These are phyloP conservation scores for Gossypium longicalyx DNA, from an alignment of 345 rosid genomes.

Conservation along the genomic window DNA sequence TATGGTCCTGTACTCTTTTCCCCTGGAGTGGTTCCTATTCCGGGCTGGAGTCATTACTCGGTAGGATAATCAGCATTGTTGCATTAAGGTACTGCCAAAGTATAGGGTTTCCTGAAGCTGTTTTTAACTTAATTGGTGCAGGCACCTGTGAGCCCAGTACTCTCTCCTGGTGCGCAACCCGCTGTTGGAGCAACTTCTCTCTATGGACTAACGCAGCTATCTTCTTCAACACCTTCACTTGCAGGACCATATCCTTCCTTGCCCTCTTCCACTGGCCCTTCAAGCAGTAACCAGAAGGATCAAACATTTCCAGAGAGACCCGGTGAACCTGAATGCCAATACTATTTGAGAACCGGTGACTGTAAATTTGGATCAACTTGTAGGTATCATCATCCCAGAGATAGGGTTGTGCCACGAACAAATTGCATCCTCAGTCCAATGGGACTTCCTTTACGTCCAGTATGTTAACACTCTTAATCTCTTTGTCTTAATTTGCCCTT, in stretches of 20 bases:
- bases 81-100: constrained; percentile 13
- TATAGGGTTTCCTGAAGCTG: constrained; percentile 13
- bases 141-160: constrained; percentile 82
- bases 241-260: constrained; percentile 53
- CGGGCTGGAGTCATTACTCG: constrained; percentile 84
- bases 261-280: constrained; percentile 44
- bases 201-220: constrained; percentile 63
- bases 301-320: constrained; percentile 87
- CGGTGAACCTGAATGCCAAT: constrained; percentile 90
- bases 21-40: constrained; percentile 69
- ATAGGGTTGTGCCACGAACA: constrained; percentile 52
- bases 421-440: constrained; percentile 66
- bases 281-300: constrained; percentile 59
- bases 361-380: constrained; percentile 90
- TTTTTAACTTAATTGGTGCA: constrained; percentile 32
- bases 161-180: constrained; percentile 75
- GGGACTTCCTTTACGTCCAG: constrained; percentile 92
- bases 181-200: constrained; percentile 68
- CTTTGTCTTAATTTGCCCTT: constrained; percentile 5
- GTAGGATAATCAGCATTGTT: constrained; percentile 34
- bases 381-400: constrained; percentile 88
- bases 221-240: constrained; percentile 65
- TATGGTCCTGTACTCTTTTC: constrained; percentile 71
- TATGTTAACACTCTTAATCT: constrained; percentile 28
- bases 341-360: constrained; percentile 81